A percentile compares a stretch with the other conserved stretches of the same genome.
These are phyloP conservation scores for Neurospora africana DNA, from an alignment of 495 filamentous ascomycete genomes.

Conservation along the genomic window DNA sequence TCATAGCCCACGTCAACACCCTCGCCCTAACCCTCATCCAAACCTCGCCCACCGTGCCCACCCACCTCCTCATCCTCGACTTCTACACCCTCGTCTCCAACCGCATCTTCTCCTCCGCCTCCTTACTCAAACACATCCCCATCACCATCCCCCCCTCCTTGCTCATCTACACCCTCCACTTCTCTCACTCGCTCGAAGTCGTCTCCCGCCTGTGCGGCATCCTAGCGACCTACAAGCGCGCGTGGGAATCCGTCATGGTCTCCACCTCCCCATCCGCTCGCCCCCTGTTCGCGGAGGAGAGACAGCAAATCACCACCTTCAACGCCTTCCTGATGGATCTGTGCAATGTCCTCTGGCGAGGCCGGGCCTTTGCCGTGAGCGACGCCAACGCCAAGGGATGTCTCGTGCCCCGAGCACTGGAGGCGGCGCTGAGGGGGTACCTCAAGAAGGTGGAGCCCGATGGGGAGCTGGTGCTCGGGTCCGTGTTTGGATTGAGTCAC, in stretches of 20 bases:
- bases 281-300: constrained; percentile 31
- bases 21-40: constrained; percentile 52
- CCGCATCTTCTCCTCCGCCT: constrained; percentile 42
- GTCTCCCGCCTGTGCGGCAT: constrained; percentile 66
- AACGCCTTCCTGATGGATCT: constrained; percentile 86
- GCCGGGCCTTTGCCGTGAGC: constrained; percentile 55
- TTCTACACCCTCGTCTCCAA: constrained; percentile 55
- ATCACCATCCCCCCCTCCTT: constrained; percentile 58
- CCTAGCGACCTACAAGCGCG: constrained; percentile 56
- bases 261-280: constrained; percentile 3
- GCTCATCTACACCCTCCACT: constrained; percentile 60
- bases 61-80: constrained; percentile 46
- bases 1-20: constrained; percentile 50
- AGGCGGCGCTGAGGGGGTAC: constrained; percentile 38
- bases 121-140: constrained; percentile 39
- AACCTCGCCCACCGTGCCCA: constrained; percentile 28
- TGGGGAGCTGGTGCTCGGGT: constrained; percentile 36
- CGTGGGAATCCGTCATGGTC: constrained; percentile 57
- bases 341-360: constrained; percentile 78
- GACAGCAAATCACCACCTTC: constrained; percentile 54
- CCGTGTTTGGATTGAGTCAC: constrained; percentile 60
- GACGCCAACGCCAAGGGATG: constrained; percentile 68
- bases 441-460: constrained; percentile 21
- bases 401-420: constrained; percentile 42
- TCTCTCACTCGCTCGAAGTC: constrained; percentile 47